Base-by-base conservation (phyloP, 805 yeast species). In the Myxozyma lipomycoides region DNA sequence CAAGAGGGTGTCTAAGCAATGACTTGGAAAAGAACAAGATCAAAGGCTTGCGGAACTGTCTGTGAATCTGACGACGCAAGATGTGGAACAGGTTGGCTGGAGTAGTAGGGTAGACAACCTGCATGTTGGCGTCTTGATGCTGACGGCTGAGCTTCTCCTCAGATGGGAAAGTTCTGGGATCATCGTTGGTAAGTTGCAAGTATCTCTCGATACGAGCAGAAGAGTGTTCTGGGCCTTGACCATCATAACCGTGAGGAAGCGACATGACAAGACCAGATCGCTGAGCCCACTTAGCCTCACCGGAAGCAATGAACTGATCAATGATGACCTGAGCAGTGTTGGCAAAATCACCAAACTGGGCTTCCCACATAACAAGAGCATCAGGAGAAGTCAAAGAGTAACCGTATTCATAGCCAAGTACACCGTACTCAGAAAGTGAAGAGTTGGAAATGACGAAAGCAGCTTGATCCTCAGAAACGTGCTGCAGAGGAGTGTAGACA, bases 211-310 rank as follows among this genome's bases (percentile, higher is more conserved):
- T 73, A 79, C 98, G 84, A 65, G 95, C 98, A 50, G 96, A 86
- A 24, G 98, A 93, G 74, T 93, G 99, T 77, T 93, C 99, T 61
- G 99, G 98, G 66, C 99, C 99, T 77, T 93, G 98, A 61, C 99
- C 99, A 70, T 93, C 99, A 71, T 90, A 93, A 75, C 99, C 99
- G 70, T 93, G 99, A 51, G 99, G 99, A 72, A 93, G 78, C 2
- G 97, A 87, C 62, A 93, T 74, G 35, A 93, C 95, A 53, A 93
- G 69, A 70, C 99, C 99, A 12, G 96, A 87, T 74, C 99, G 86
- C 78, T 93, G 98, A 70, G 87, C 86, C 99, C 99, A 93, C 76
- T 93, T 93, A 61, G 90, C 81, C 76, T 93, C 99, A 70, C 95
- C 98, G 68, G 90, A 87, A 40, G 97, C 86, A 67, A 93, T 80